Evolutionary conservation across 169 alveolate genomes (phyloP).

Genomic region (Babesia caballi): DNA sequence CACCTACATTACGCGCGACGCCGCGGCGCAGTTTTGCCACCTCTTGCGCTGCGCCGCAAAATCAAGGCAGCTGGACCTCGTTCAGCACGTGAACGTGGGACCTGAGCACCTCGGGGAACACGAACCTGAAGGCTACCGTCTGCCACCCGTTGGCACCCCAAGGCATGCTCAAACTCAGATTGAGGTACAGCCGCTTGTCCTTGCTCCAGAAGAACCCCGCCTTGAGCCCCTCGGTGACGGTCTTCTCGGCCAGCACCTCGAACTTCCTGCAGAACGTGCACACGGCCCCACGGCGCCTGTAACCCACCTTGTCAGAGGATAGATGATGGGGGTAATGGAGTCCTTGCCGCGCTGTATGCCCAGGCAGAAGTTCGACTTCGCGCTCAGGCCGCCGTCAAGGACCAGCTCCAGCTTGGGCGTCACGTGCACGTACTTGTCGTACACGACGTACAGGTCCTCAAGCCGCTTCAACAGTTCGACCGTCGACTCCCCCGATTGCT

Average conservation of each 20-base stretch:
- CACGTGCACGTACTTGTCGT: conserved; percentile 34
- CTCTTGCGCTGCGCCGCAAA: too few species aligned
- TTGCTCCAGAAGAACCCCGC: conserved; percentile 39
- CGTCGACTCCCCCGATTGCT: conserved; percentile 8
- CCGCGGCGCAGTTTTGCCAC: too few species aligned
- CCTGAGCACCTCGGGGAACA: conserved; percentile 38
- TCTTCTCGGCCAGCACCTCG: conserved; percentile 43
- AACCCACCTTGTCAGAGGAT: conserved; percentile 39
- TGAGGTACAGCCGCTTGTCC: conserved; percentile 37
- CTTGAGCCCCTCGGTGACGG: conserved; percentile 53
- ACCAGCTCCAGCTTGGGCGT: conserved; percentile 53
- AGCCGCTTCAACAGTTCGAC: conserved; percentile 30
- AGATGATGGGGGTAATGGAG: conserved; percentile 45
- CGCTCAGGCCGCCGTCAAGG: conserved; percentile 6
- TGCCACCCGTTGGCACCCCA: conserved; percentile 61
- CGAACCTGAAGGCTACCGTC: conserved; percentile 48
- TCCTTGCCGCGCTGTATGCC: conserved; percentile 25
- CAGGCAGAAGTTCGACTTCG: conserved; percentile 36
- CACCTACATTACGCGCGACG: too few species aligned
- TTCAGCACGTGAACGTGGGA: conserved; percentile 37
- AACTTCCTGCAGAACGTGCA: conserved; percentile 13
- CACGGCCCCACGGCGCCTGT: too few species aligned
- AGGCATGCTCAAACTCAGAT: conserved; percentile 18
- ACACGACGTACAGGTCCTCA: conserved; percentile 35
- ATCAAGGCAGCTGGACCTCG: conserved; percentile 29